Evolutionary conservation across 306 rosid genomes (phyloP), one percentile per base, ranked within the genome.

Genomic region (Malus asiatica): DNA sequence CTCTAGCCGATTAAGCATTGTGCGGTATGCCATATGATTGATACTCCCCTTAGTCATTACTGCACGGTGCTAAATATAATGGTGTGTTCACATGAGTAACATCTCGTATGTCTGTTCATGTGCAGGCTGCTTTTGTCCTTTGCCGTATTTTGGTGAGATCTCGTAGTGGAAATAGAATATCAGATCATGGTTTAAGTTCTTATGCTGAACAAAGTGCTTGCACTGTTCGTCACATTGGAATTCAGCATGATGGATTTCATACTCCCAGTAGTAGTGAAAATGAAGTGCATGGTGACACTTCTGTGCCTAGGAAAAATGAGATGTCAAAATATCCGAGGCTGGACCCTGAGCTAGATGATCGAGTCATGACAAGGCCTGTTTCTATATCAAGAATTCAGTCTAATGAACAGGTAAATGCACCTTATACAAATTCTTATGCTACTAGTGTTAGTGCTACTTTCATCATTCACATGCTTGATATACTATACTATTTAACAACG

Each of bases 81-180:
- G 5, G 8, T 27, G 4, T 70, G 18, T 19, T 30, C 20, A 23
- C 64, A 61, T 4, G 60, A 42, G 20, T 73, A 44, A 73, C 45
- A 44, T 73, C n/a, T 27, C 5, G 12, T 29, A 45, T 45, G 70
- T 45, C 53, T 63, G 15, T 60, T 42, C 66, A 40, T 27, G 40
- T 76, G 83, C 88, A 90, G 96, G 89, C 83, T 38, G 74, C 88
- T 58, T 83, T 82, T 51, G 96, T 85, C 66, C 78, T 93, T 5
- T 91, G 96, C 33, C 91, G 94, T 16, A 81, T 90, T 30, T 89
- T 89, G 73, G 25, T 32, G 20, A 87, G 79, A 74, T 73, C 89
- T 70, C 71, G 18, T 75, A 74, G 33, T 55, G 75, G 77, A 69
- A 81, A 77, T 71, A 81, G 77, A 75, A 65, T 65, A 20, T 83